Conservation (phyloP, 768 basidiomycete species). For the Tephrocybe sp. region DNA sequence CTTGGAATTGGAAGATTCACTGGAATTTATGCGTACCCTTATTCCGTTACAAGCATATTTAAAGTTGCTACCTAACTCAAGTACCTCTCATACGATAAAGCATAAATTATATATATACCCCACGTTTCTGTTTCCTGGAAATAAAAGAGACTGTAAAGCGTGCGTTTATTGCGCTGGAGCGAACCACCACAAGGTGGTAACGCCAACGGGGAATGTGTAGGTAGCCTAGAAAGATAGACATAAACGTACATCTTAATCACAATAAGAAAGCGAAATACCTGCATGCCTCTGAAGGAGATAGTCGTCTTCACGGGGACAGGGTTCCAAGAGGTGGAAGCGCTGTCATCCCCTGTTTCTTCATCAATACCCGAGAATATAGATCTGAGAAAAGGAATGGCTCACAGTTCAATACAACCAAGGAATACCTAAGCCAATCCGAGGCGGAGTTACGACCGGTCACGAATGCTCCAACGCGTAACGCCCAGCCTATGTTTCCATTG, state of each 20-base stretch:
- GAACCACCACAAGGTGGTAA: constrained; percentile 57
- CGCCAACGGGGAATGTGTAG: constrained; percentile 78
- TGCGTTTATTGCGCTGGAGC: constrained; percentile 17
- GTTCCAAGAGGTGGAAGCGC: constrained; percentile 47
- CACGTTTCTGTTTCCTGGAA: too few relatives aligned
- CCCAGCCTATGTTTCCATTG: constrained; percentile 53
- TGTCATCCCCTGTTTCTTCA: constrained; percentile 42
- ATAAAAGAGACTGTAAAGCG: too few relatives aligned
- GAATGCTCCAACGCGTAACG: constrained; percentile 63
- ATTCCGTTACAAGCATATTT: too few relatives aligned
- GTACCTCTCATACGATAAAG: too few relatives aligned
- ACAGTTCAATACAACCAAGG: constrained; percentile 75
- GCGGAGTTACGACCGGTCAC: constrained; percentile 54
- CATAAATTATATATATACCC: too few relatives aligned
- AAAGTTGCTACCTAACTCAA: too few relatives aligned
- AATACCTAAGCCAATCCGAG: constrained; percentile 61
- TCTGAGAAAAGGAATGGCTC: constrained; percentile 12
- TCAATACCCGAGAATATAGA: constrained; percentile 1
- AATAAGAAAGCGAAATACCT: constrained; percentile 33
- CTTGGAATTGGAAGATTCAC: neutral
- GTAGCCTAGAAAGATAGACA: constrained; percentile 39
- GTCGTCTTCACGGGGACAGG: constrained; percentile 53
- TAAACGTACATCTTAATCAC: neutral
- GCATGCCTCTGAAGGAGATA: constrained; percentile 61
- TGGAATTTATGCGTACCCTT: neutral